Percentiles rank a stretch among this genome's conserved stretches.
Evolutionary conservation across 495 filamentous ascomycete species (phyloP).

Genomic region (Podospora bellae-mahoneyi): DNA sequence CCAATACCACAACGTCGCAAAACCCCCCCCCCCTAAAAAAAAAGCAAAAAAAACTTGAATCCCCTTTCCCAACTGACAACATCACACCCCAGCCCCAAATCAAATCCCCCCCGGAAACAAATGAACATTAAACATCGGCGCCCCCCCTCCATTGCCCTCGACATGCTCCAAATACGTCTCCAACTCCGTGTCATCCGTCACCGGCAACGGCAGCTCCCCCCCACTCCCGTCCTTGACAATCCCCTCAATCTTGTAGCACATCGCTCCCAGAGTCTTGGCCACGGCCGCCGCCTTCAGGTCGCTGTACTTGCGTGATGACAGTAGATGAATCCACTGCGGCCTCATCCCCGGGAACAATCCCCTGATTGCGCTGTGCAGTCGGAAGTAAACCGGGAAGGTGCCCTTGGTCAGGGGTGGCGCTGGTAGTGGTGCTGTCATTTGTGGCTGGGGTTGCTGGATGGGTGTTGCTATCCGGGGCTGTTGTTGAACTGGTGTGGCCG

Average conservation of each 20-base stretch:
- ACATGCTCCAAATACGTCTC: constrained; percentile 65
- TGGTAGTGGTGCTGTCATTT: constrained; percentile 11
- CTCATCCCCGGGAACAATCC: constrained; percentile 37
- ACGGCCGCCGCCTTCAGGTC: constrained; percentile 55
- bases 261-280: constrained; percentile 53
- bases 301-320: constrained; percentile 52
- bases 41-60: too few species aligned
- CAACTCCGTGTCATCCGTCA: constrained; percentile 68
- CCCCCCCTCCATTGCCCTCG: constrained; percentile 50
- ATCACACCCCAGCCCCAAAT: neutral
- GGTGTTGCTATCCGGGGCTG: neutral
- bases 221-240: constrained; percentile 55
- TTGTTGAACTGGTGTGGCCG: neutral
- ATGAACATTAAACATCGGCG: constrained; percentile 62
- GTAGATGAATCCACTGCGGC: constrained; percentile 58
- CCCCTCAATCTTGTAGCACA: constrained; percentile 61
- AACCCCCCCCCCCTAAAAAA: too few species aligned
- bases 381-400: constrained; percentile 58
- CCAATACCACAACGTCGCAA: too few species aligned
- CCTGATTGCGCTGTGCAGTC: constrained; percentile 54
- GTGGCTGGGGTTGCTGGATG: neutral
- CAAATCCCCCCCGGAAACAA: constrained; percentile 15
- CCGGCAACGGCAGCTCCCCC: constrained; percentile 55
- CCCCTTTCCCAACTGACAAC: too few species aligned
- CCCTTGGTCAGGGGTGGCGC: constrained; percentile 21